Evolutionary conservation across 495 filamentous ascomycete species (phyloP).

Genomic region (Tetracladium setigerum): DNA sequence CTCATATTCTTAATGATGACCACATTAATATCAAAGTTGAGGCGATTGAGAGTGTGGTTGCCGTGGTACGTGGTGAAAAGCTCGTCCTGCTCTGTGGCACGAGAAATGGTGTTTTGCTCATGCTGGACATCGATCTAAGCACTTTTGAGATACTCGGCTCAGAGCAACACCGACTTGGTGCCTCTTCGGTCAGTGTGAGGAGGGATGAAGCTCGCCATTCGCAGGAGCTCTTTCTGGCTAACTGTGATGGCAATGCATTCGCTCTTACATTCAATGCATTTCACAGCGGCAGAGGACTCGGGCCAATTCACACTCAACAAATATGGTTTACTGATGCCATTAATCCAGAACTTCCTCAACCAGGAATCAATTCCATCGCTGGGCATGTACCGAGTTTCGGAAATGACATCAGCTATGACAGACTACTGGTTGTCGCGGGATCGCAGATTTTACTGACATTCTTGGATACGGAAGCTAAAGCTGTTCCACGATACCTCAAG

Average conservation of each 20-base stretch:
- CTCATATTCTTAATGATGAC: background rate
- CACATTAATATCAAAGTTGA: background rate
- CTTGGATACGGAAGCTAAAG: constrained; percentile 36
- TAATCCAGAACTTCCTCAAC: constrained; percentile 9
- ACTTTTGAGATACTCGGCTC: constrained; percentile 3
- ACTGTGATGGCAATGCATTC: constrained; percentile 17
- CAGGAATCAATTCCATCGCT: constrained; percentile 11
- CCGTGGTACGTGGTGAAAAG: background rate
- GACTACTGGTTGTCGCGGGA: constrained; percentile 21
- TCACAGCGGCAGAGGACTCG: too few relatives aligned
- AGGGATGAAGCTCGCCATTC: background rate
- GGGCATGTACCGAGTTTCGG: constrained; percentile 6
- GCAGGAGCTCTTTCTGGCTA: constrained; percentile 12
- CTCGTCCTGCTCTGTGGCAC: constrained; percentile 14
- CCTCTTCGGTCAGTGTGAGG: constrained; percentile 7
- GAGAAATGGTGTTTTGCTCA: constrained; percentile 12
- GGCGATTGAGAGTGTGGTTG: constrained; percentile 14
- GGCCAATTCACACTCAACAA: background rate
- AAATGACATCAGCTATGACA: background rate
- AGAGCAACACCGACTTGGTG: constrained; percentile 9
- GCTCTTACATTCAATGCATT: background rate
- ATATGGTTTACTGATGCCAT: constrained; percentile 20
- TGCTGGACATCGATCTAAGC: constrained; percentile 9
- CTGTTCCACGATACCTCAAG: constrained; percentile 43
- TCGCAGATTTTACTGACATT: constrained; percentile 41